A percentile compares a stretch with the other conserved stretches of the same genome.
These are phyloP conservation scores for Dioszegia hungarica DNA, from an alignment of 768 basidiomycete species.

Conservation along the genomic window DNA sequence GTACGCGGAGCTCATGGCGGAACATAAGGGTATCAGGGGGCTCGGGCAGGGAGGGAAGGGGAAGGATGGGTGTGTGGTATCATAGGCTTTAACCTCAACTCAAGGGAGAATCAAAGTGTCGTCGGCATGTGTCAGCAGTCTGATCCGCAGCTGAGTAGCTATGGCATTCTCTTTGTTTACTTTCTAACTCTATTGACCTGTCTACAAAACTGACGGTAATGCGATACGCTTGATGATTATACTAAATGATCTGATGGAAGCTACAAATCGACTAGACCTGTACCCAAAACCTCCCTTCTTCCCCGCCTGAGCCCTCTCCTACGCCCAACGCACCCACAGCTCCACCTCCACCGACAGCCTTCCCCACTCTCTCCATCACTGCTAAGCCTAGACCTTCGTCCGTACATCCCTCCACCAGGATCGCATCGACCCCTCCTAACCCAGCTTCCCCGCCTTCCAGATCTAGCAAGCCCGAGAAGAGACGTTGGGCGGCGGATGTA, in stretches of 20 bases:
- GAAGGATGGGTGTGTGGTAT: slow-evolving; percentile 37
- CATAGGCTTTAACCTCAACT: background rate
- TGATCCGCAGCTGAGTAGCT: too few species aligned
- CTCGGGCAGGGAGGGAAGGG: slow-evolving; percentile 21
- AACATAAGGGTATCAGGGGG: slow-evolving; percentile 18
- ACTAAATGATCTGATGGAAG: too few species aligned
- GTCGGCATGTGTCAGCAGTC: too few species aligned
- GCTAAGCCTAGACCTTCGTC: slow-evolving; percentile 82
- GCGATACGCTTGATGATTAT: too few species aligned
- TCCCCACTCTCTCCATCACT: slow-evolving; percentile 87
- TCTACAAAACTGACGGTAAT: too few species aligned
- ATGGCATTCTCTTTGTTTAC: too few species aligned
- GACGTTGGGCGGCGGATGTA: slow-evolving; percentile 65
- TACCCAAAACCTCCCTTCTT: slow-evolving; percentile 37
- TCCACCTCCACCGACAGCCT: slow-evolving; percentile 68
- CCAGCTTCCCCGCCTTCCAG: slow-evolving; percentile 61
- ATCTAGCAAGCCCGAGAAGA: slow-evolving; percentile 81
- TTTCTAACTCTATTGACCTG: too few species aligned
- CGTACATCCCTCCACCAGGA: slow-evolving; percentile 75
- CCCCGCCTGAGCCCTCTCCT: slow-evolving; percentile 5
- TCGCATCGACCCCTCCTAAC: slow-evolving; percentile 62
- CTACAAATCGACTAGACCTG: slow-evolving; percentile 14
- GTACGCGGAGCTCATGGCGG: slow-evolving; percentile 38
- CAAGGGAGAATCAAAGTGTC: background rate
- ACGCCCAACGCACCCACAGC: slow-evolving; percentile 17